phyloP scores from a whole-genome alignment of 768 basidiomycete species.

The Phlebiopsis flavidoalba region DNA sequence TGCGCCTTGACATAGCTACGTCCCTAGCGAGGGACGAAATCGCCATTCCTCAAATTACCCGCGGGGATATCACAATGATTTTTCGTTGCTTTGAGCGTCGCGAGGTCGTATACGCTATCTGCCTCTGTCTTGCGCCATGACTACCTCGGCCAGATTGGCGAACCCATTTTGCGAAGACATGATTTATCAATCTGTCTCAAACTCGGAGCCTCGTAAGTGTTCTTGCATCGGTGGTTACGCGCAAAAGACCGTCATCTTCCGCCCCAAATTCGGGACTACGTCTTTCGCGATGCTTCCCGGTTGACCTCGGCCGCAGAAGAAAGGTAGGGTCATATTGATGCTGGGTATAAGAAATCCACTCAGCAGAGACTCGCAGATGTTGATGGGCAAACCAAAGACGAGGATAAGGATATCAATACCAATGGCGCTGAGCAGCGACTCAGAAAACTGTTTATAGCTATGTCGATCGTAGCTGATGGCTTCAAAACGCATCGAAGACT shows the following conservation, averaged over 20 bases:
- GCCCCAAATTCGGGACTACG: background rate
- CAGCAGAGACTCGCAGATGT: no score
- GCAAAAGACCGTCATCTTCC: background rate
- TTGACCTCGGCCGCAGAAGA: no score
- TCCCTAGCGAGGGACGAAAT: background rate
- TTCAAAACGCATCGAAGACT: no score
- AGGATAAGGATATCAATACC: no score
- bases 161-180: background rate
- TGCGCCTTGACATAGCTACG: background rate
- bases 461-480: no score
- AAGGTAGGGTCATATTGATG: no score
- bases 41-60: background rate
- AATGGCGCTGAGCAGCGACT: no score
- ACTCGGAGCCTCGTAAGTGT: background rate
- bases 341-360: no score
- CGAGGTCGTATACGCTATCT: background rate
- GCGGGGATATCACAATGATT: background rate
- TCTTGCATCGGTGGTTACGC: background rate
- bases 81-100: no score
- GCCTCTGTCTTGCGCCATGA: background rate
- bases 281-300: background rate
- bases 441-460: no score
- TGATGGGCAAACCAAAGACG: no score
- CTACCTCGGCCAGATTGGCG: background rate
- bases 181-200: background rate